Base-by-base conservation (phyloP, 257 asterid genomes). In the Penstemon newberryi region DNA sequence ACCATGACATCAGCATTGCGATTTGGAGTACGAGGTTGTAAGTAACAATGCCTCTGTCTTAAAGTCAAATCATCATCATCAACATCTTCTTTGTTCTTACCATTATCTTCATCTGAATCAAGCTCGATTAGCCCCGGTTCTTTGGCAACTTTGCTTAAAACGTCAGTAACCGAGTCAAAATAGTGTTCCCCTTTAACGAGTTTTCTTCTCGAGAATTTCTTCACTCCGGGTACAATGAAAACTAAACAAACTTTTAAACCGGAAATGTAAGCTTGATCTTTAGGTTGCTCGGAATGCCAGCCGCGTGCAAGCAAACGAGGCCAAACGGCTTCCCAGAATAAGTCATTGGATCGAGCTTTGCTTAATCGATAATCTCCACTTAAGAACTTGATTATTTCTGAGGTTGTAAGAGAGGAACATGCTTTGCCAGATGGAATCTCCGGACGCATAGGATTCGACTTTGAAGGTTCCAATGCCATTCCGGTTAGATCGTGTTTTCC, bases 291-390 rank as follows among this genome's bases (percentile, higher is more conserved):
- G 0, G 95, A 86, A 51, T 81, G 87, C 84, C 89, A 85, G n/a
- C 98, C 98, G 70, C 90, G 69, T 15, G 92, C 98, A 60, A 92
- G 73, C 62, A 92, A 78, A 63, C 96, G 96, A 0, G 96, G 98
- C 98, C 98, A 92, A 25, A 92, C 91, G 1, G 98, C 92, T 80
- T 87, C 96, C 95, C 96, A 92, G 61, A 92, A 92, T 37, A 92
- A 67, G 66, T 92, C 96, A 9, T 78, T 84, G 12, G 96, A 83
- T 43, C 90, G 86, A 25, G 91, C 83, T 75, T 92, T 92, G 82
- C 96, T 87, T 76, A 89, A 65, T 36, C 98, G 78, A 69, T 81
- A 87, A 73, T 81, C 91, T 63, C 96, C 96, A 13, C 89, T 86
- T 39, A 92, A 69, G 69, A 84, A 82, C 61, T 81, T 79, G 7